phyloP scores from a whole-genome alignment of 805 yeast species.

The Lipomyces anomalus region DNA sequence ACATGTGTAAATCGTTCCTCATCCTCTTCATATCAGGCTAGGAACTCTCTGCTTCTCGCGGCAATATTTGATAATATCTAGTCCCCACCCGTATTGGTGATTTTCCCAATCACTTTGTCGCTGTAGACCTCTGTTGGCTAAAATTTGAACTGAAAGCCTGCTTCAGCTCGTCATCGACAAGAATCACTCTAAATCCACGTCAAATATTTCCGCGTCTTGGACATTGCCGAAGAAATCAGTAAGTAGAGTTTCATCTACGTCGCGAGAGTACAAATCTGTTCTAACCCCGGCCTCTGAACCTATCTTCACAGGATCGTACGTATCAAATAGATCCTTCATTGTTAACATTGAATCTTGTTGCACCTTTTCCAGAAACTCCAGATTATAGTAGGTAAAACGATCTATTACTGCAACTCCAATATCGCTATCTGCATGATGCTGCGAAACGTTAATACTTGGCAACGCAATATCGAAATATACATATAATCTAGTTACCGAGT shows the following conservation, averaged over 20 bases:
- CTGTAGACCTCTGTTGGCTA: too few species aligned
- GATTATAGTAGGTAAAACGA: conserved; percentile 85
- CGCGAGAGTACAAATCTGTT: conserved; percentile 66
- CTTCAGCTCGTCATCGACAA: too few species aligned
- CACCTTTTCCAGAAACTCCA: conserved; percentile 80
- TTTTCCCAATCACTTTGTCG: too few species aligned
- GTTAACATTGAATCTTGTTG: conserved; percentile 70
- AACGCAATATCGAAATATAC: too few species aligned
- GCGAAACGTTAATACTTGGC: background rate
- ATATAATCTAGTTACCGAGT: conserved; percentile 48
- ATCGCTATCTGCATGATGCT: conserved; percentile 87
- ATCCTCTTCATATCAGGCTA: too few species aligned
- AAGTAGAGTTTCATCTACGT: conserved; percentile 60
- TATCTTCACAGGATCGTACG: conserved; percentile 75
- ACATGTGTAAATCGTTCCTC: too few species aligned
- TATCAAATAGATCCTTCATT: conserved; percentile 75
- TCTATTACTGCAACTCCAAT: conserved; percentile 98
- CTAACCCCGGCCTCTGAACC: conserved; percentile 94
- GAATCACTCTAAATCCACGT: conserved; percentile 14
- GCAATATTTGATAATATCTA: too few species aligned
- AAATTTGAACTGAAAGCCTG: too few species aligned
- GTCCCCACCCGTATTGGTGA: too few species aligned
- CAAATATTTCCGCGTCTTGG: conserved; percentile 24
- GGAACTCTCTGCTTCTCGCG: too few species aligned
- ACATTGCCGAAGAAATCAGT: conserved; percentile 83